phyloP scores from a whole-genome alignment of 2,329 filamentous ascomycete genomes.

The Trichothecium roseum region DNA sequence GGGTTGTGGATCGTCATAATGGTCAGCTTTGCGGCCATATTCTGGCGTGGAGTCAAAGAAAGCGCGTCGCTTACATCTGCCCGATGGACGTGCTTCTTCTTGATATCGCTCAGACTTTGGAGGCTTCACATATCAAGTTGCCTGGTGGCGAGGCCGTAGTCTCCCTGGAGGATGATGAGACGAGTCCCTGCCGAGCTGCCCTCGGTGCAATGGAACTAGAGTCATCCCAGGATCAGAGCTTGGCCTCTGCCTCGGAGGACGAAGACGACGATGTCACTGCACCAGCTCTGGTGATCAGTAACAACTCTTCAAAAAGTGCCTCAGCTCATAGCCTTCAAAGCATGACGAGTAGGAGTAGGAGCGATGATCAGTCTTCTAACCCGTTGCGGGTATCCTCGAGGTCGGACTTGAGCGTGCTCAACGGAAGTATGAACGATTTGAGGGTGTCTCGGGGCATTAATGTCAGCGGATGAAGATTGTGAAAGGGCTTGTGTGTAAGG shows the following conservation, averaged over 20 bases:
- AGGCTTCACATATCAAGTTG: slow-evolving; percentile 58
- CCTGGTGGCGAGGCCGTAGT: slow-evolving; percentile 47
- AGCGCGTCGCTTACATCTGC: slow-evolving; percentile 79
- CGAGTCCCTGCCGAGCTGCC: too few species aligned
- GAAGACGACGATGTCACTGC: background rate
- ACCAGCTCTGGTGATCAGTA: background rate
- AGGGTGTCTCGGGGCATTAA: slow-evolving; percentile 20
- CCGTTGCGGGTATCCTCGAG: slow-evolving; percentile 17
- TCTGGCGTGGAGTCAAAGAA: slow-evolving; percentile 74
- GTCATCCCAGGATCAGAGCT: too few species aligned
- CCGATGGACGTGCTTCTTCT: slow-evolving; percentile 86
- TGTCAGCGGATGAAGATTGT: slow-evolving; percentile 12
- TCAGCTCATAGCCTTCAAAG: background rate
- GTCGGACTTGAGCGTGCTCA: slow-evolving; percentile 15
- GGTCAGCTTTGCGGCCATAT: slow-evolving; percentile 83
- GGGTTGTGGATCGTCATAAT: slow-evolving; percentile 74
- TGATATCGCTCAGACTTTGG: slow-evolving; percentile 73
- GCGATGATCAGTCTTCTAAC: slow-evolving; percentile 5
- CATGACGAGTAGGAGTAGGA: background rate
- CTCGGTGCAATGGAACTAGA: too few species aligned
- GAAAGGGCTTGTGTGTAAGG: too few species aligned
- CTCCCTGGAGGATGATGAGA: slow-evolving; percentile 10
- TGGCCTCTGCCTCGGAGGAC: too few species aligned
- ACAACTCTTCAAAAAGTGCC: background rate
- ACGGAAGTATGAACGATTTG: slow-evolving; percentile 20